Evolutionary conservation across 257 asterid genomes (phyloP), one percentile per base, ranked within the genome.

Genomic region (Plantago elongata): DNA sequence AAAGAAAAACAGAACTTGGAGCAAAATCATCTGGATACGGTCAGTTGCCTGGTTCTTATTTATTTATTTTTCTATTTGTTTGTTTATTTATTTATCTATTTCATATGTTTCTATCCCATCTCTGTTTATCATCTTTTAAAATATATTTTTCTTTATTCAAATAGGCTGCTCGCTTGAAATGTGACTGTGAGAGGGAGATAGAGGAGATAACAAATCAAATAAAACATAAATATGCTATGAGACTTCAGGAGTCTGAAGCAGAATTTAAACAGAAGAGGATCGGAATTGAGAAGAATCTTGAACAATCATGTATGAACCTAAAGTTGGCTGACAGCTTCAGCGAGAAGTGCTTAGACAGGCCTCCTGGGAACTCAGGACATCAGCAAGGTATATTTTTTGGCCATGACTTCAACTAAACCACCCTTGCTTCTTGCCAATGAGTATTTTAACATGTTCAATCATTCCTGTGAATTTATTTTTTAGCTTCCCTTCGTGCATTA

Each of bases 181-280:
- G 85, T 57, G 88, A 83, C 13, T 72, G 78, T 62, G 84, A 71
- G 68, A 87, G 78, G 79, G 90, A 85, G 83, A 71, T 84, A 10
- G 72, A 57, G 65, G 88, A 86, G 72, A 38, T 62, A 67, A 18
- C 65, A 60, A 74, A 80, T 64, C 74, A 81, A 77, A 64, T 87
- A 57, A 79, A 66, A 22, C 61, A 27, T 7, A 79, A 82, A 57
- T 87, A 82, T 22, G 73, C 77, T 46, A 69, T 70, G 72, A 90
- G 82, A 72, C 51, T 60, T 55, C 72, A 69, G 72, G 84, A 80
- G 46, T 69, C 81, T 61, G 83, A 77, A 64, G 55, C 79, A 40
- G 80, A 69, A 43, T 72, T 69, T 69, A 44, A 37, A 42, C 47
- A 16, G 63, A 81, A 77, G 60, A 74, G 60, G 72, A 51, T 70